These are phyloP conservation scores for Cymbopogon flexuosus DNA, from an alignment of 202 grass and related monocot species.

Conservation along the genomic window DNA sequence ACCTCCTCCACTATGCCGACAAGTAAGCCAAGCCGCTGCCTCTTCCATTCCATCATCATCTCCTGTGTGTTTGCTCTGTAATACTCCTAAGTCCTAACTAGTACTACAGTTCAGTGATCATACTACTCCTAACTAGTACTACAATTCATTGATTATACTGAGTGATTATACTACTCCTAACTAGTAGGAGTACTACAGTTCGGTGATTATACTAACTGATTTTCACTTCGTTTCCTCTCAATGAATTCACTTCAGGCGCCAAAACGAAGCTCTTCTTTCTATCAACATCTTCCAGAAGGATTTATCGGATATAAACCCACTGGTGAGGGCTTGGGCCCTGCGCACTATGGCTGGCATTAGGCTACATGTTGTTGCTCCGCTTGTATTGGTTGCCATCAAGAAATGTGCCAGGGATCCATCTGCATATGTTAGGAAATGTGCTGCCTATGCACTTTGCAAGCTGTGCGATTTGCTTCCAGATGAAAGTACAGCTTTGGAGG, in stretches of 20 bases:
- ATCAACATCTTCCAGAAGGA: constrained; percentile 99
- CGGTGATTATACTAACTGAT: not conserved
- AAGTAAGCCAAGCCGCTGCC: constrained; percentile 43
- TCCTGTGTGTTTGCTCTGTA: not conserved
- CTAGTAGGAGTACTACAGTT: not conserved
- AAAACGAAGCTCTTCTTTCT: constrained; percentile 92
- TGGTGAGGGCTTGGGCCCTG: constrained; percentile 87
- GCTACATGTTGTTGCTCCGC: constrained; percentile 71
- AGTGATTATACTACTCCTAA: too few species aligned
- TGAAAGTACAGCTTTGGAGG: constrained; percentile 53
- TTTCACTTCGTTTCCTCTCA: not conserved
- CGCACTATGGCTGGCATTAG: constrained; percentile 92
- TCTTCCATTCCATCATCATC: not conserved
- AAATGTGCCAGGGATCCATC: constrained; percentile 89
- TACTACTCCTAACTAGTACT: too few species aligned
- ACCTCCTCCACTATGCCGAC: constrained; percentile 91
- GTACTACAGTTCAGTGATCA: too few species aligned
- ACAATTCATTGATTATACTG: too few species aligned
- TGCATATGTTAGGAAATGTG: constrained; percentile 85
- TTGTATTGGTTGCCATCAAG: constrained; percentile 69
- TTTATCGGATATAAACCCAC: constrained; percentile 79
- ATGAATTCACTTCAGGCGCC: constrained; percentile 49
- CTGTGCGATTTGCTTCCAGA: constrained; percentile 77
- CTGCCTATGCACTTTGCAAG: constrained; percentile 76
- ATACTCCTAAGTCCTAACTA: not conserved